A percentile compares a stretch with the other conserved stretches of the same genome.
These are phyloP conservation scores for Zymoseptoria brevis DNA, from an alignment of 2,329 filamentous ascomycete species.

Conservation along the genomic window DNA sequence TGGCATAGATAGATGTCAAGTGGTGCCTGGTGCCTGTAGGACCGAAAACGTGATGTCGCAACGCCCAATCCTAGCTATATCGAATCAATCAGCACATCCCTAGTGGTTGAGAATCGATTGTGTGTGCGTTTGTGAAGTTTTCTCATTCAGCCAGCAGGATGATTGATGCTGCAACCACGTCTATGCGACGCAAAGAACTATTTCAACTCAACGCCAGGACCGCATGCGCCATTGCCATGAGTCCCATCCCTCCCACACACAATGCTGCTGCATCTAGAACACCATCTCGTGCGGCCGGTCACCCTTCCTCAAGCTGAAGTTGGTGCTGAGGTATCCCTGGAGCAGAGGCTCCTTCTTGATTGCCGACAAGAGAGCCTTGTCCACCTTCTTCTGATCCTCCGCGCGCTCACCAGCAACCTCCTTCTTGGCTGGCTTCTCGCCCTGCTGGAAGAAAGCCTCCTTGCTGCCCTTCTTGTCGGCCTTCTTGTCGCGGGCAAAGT, in stretches of 20 bases:
- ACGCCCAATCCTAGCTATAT: neutral
- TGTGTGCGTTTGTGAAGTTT: conserved; percentile 1
- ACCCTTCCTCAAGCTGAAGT: conserved; percentile 98
- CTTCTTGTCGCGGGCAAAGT: conserved; percentile 94
- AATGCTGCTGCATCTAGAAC: conserved; percentile 61
- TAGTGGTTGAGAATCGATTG: neutral
- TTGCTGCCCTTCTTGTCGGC: conserved; percentile 85
- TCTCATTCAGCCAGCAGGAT: neutral
- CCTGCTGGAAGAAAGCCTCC: conserved; percentile 99
- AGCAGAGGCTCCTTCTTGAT: conserved; percentile 99
- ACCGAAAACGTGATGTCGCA: no score
- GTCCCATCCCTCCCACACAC: conserved; percentile 6
- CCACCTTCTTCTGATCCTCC: conserved; percentile 95
- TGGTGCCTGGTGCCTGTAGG: no score
- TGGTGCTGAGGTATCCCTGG: conserved; percentile 84
- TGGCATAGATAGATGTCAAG: no score
- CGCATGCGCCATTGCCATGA: conserved; percentile 15
- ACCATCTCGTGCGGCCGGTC: conserved; percentile 99
- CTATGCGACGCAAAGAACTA: neutral
- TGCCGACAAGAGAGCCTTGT: conserved; percentile 88
- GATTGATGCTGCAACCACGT: neutral
- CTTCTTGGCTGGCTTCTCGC: conserved; percentile 99
- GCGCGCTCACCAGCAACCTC: conserved; percentile 82
- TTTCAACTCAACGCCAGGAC: conserved; percentile 1
- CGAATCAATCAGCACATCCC: neutral